Base-by-base conservation (phyloP, 2,329 filamentous ascomycete genomes). In the Sphaceloma murrayae region DNA sequence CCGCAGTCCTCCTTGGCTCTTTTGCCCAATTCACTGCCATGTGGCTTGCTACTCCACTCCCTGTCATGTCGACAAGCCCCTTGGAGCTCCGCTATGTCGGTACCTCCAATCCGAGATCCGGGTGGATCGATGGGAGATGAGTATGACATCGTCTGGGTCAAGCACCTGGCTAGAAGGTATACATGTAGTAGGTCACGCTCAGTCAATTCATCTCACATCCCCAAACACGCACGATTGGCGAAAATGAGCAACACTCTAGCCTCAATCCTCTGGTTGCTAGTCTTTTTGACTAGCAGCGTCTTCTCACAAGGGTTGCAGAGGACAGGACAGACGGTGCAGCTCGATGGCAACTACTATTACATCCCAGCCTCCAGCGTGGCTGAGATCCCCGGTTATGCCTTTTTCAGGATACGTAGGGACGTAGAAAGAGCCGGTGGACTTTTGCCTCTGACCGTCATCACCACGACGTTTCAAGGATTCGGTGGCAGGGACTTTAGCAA, bases 341-440 rank as follows among this genome's bases (percentile, higher is more conserved):
- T 68, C 2, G 58, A 62, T 31, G 62, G 60, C 26, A 51, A 64
- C 8, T 51, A 59, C 2, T 67, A 66, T 51, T 67, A 65, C 48
- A 51, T 67, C 3, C 63, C 65, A 4, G 58, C 62, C 3, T 58
- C 57, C 11, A 52, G 60, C 3, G 54, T 65, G 1, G 57, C 57
- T 13, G 61, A 51, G 2, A 54, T 67, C 13, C 43, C 51, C n/a
- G 47, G 27, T 7, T 40, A 26, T 19, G 36, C 36, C 4, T 40
- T 40, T 48, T 21, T 26, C 22, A 30, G 43, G 32, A 22, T 43
- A 30, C 50, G 52, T 24, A 43, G 47, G 7, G 49, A 48, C 40
- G 46, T 52, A 18, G 34, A 36, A 22, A 48, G 45, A 10, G 48
- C 52, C 38, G 56, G 54, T 5, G 53, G 52, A 7, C 56, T 67